phyloP scores from a whole-genome alignment of 345 rosid genomes.

The Passiflora organensis region DNA sequence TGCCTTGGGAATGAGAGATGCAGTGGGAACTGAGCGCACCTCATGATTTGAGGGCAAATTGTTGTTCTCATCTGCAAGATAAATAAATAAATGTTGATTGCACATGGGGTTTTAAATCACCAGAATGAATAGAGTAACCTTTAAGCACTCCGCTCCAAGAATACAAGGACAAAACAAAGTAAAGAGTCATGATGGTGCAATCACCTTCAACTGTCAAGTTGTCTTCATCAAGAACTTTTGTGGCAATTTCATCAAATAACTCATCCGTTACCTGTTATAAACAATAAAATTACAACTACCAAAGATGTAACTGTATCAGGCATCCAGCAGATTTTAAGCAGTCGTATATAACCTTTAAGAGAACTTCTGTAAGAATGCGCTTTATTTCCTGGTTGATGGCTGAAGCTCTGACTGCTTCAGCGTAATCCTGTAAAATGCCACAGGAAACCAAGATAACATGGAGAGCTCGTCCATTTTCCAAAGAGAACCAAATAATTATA shows the following conservation, averaged over 20 bases:
- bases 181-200: conserved; percentile 8
- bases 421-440: conserved; percentile 60
- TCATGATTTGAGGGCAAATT: conserved; percentile 30
- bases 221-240: conserved; percentile 80
- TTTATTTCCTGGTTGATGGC: conserved; percentile 92
- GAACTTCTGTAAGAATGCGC: conserved; percentile 89
- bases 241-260: conserved; percentile 91
- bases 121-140: no score
- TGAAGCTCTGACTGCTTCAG: conserved; percentile 59
- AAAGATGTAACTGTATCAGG: conserved; percentile 1
- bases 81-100: conserved; percentile 2
- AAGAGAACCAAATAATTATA: not conserved
- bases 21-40: conserved; percentile 35
- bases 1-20: conserved; percentile 38
- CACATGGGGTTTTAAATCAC: not conserved
- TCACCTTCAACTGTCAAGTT: conserved; percentile 53
- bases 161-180: not conserved
- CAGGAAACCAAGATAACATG: not conserved
- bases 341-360: conserved; percentile 55
- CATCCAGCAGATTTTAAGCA: conserved; percentile 17
- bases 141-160: no score
- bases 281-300: conserved; percentile 16
- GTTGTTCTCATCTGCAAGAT: conserved; percentile 39
- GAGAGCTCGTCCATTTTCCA: not conserved
- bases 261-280: conserved; percentile 85